Evolutionary conservation across 805 yeast species (phyloP).

Genomic region (Brettanomyces anomalus): DNA sequence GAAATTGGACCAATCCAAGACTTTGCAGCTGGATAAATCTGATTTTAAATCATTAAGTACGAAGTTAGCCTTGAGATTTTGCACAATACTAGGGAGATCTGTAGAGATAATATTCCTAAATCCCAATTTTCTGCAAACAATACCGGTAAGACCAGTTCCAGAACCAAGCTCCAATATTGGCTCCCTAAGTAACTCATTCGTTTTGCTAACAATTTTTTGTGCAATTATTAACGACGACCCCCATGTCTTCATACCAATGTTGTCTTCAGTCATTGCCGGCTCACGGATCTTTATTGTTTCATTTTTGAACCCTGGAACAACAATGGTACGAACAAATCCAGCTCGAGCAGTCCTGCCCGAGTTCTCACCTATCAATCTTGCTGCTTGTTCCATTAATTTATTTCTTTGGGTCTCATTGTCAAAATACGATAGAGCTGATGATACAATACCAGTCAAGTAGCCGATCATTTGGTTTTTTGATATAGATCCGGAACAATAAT

Average conservation of each 20-base stretch:
- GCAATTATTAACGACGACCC: conserved; percentile 78
- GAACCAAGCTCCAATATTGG: conserved; percentile 76
- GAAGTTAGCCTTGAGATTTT: conserved; percentile 56
- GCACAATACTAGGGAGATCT: conserved; percentile 70
- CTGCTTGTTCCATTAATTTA: conserved; percentile 43
- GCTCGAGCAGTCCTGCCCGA: conserved; percentile 86
- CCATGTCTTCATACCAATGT: conserved; percentile 91
- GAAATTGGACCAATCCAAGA: conserved; percentile 76
- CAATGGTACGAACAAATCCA: conserved; percentile 51
- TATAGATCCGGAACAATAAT: not conserved
- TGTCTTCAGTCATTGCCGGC: conserved; percentile 82
- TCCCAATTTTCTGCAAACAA: conserved; percentile 52
- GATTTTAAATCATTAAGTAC: conserved; percentile 34
- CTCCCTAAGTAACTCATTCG: conserved; percentile 13
- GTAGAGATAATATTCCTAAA: conserved; percentile 42
- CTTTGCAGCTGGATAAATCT: conserved; percentile 22
- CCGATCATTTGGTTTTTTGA: conserved; percentile 27
- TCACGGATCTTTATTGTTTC: conserved; percentile 44
- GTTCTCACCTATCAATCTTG: conserved; percentile 63
- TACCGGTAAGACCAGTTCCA: conserved; percentile 90
- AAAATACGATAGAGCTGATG: conserved; percentile 43
- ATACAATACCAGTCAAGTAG: conserved; percentile 40
- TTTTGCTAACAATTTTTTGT: conserved; percentile 33
- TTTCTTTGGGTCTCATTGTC: conserved; percentile 24
- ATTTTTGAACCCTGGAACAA: conserved; percentile 29